phyloP scores from a whole-genome alignment of 805 yeast genomes.

The Starmerella potacharoeniae region DNA sequence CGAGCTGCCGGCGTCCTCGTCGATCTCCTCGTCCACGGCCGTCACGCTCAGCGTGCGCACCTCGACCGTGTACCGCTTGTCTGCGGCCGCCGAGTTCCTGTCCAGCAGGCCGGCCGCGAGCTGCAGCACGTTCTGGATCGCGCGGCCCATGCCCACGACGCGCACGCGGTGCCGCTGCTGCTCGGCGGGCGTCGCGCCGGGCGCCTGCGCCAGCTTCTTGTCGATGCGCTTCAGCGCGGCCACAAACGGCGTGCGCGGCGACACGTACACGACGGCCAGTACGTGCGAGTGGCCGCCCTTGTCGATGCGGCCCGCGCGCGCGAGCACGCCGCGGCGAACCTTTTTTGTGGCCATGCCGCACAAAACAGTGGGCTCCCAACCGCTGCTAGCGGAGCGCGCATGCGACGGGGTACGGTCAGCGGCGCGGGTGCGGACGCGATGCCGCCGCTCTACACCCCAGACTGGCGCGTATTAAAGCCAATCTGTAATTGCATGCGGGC shows the following conservation, averaged over 20 bases:
- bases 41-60: slow-evolving; percentile 51
- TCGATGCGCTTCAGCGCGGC: slow-evolving; percentile 58
- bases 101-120: slow-evolving; percentile 50
- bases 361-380: not conserved
- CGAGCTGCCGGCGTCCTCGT: slow-evolving; percentile 27
- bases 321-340: slow-evolving; percentile 11
- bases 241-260: slow-evolving; percentile 57
- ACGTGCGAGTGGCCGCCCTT: slow-evolving; percentile 4
- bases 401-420: too few relatives aligned
- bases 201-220: slow-evolving; percentile 33
- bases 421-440: too few relatives aligned
- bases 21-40: slow-evolving; percentile 57
- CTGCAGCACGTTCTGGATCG: slow-evolving; percentile 52
- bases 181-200: not conserved
- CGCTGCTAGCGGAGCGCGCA: too few relatives aligned
- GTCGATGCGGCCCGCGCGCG: not conserved
- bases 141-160: slow-evolving; percentile 66
- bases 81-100: slow-evolving; percentile 25
- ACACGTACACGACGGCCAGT: slow-evolving; percentile 37
- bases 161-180: not conserved
- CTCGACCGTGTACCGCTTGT: slow-evolving; percentile 37
- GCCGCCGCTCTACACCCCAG: too few relatives aligned
- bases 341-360: slow-evolving; percentile 9
- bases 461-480: too few relatives aligned
- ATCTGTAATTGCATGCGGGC: too few relatives aligned